phyloP scores from a whole-genome alignment of 2,329 filamentous ascomycete genomes.

The Botrytis squamosa region DNA sequence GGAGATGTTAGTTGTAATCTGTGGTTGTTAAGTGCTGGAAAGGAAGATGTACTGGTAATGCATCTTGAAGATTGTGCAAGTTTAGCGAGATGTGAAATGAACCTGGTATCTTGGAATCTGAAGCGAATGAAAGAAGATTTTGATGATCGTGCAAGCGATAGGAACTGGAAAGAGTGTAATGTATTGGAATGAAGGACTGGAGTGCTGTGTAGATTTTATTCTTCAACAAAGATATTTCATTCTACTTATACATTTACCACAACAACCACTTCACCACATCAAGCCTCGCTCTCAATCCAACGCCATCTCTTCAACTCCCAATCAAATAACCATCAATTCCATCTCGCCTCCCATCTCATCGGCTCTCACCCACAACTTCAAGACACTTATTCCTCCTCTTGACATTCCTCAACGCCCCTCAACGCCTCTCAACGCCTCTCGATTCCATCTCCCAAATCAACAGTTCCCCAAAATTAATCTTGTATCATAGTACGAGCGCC shows the following conservation, averaged over 20 bases:
- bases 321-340: fast-evolving
- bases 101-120: neutral
- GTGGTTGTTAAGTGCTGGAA: neutral
- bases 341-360: neutral
- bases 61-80: neutral
- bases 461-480: neutral
- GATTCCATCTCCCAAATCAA: neutral
- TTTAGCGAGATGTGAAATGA: neutral
- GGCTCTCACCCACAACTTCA: neutral
- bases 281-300: neutral
- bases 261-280: neutral
- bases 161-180: neutral
- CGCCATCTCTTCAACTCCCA: neutral
- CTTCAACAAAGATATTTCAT: neutral
- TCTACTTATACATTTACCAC: neutral
- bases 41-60: neutral
- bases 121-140: neutral
- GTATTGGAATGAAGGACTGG: neutral
- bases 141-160: neutral
- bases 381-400: neutral
- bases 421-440: neutral
- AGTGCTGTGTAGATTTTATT: neutral
- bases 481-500: neutral
- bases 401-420: neutral
- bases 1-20: neutral